Base-by-base conservation (phyloP, 352 stramenopile genomes). In the Phytophthora uliginosa region DNA sequence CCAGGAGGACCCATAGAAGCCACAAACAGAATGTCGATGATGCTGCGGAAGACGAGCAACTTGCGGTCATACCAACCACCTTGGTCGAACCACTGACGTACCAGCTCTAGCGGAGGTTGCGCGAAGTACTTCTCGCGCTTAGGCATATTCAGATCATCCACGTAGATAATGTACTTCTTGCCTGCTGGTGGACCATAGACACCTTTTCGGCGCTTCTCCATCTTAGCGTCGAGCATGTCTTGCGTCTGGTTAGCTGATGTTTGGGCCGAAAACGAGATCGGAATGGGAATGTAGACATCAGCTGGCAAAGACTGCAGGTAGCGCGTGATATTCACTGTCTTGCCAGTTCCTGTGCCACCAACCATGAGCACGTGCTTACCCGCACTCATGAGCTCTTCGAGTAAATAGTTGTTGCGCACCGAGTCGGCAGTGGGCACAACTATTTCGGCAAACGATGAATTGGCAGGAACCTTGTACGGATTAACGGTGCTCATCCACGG, bases 111-210 rank as follows among this genome's bases (percentile, higher is more conserved):
- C 3, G 96, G 95, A 26, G 96, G 96, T 78, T 99, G 95, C 0
- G 96, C 96, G 58, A 97, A 98, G 66, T 97, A 98, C 57, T 95
- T 96, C 63, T 99, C 95, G 17, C 90, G 88, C 74, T 98, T 98
- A 15, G 96, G 95, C 96, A 99, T 99, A 74, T 99, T 99, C 7
- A 99, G 69, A 72, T 99, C 96, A 71, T 99, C 96, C 40, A 98
- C 90, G 71, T 98, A 98, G n/a, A 98, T 81, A 40, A 98, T 95
- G 70, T 95, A 98, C 33, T 94, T 93, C 72, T 98, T 98, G 5
- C 96, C 95, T 18, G 92, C 86, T 1, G 93, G 84, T 8, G 95
- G 95, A 1, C 95, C 94, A 60, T 97, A 99, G 0, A 98, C 89
- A 10, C 97, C 95, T 61, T 98, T 98, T 17, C 95, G 75, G 0